A percentile compares a stretch with the other conserved stretches of the same genome.
phyloP scores from a whole-genome alignment of 495 filamentous ascomycete genomes.

The Neurospora sp. region DNA sequence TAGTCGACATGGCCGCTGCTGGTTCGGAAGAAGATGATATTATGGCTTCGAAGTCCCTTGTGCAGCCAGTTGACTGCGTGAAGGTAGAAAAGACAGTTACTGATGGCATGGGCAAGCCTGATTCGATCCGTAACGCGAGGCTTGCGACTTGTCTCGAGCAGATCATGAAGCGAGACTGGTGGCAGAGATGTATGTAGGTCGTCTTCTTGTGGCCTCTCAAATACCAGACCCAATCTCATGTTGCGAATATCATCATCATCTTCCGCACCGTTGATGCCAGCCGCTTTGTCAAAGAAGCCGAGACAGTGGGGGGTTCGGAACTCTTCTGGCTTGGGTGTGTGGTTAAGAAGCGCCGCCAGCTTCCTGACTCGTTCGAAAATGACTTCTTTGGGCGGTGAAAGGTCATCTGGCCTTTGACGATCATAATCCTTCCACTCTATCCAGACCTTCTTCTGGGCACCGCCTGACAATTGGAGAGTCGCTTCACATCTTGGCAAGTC shows the following conservation, averaged over 20 bases:
- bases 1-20: conserved; percentile 18
- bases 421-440: conserved; percentile 41
- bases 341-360: conserved; percentile 30
- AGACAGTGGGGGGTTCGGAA: conserved; percentile 36
- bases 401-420: conserved; percentile 19
- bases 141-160: conserved; percentile 16
- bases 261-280: conserved; percentile 6
- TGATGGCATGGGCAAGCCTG: conserved; percentile 28
- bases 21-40: conserved; percentile 42
- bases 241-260: conserved; percentile 25
- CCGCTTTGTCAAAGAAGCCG: conserved; percentile 33
- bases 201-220: conserved; percentile 23
- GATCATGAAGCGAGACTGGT: conserved; percentile 24
- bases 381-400: conserved; percentile 21
- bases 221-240: conserved; percentile 26
- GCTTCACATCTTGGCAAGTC: conserved; percentile 28
- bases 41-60: conserved; percentile 47
- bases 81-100: conserved; percentile 32
- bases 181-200: conserved; percentile 20
- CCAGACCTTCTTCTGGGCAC: conserved; percentile 26
- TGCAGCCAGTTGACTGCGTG: conserved; percentile 53
- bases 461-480: conserved; percentile 14
- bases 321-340: conserved; percentile 30
- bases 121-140: conserved; percentile 26
- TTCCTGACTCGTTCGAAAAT: conserved; percentile 28